phyloP scores from a whole-genome alignment of 1,139 yeast genomes.

The Protomyces arabidopsidicola region DNA sequence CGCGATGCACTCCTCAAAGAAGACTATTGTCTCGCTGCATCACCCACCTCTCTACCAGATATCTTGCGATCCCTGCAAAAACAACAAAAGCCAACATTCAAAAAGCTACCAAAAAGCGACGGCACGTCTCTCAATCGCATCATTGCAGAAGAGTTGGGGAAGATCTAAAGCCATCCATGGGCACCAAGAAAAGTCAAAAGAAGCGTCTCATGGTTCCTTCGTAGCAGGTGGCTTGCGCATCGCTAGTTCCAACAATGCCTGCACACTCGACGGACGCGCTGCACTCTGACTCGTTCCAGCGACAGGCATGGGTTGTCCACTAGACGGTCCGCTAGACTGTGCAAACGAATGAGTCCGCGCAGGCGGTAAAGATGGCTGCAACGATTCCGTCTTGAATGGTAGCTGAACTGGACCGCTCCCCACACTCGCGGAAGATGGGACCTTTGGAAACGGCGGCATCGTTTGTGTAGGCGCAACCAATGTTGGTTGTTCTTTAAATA shows the following conservation, averaged over 20 bases:
- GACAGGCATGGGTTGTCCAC: no score
- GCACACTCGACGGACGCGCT: neutral
- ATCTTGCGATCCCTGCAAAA: neutral
- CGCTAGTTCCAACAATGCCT: neutral
- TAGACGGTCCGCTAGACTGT: no score
- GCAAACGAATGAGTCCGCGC: no score
- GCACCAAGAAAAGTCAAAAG: no score
- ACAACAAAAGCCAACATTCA: neutral
- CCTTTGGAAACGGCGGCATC: no score
- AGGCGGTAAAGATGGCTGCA: no score
- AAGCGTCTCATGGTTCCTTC: neutral
- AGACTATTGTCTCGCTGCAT: slow-evolving; percentile 39
- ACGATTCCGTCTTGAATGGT: no score
- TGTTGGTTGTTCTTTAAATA: no score
- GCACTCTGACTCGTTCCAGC: neutral
- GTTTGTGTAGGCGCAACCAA: no score
- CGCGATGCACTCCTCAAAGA: slow-evolving; percentile 53
- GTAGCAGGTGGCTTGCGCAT: neutral
- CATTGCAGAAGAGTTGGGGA: neutral
- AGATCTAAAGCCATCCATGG: neutral
- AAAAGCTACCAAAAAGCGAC: neutral
- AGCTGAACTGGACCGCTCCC: no score
- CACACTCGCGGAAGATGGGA: no score
- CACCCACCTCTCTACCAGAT: slow-evolving; percentile 10
- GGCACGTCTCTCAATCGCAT: neutral